Conservation (phyloP, 2,329 filamentous ascomycete species). For the Hymenoscyphus fraxineus region DNA sequence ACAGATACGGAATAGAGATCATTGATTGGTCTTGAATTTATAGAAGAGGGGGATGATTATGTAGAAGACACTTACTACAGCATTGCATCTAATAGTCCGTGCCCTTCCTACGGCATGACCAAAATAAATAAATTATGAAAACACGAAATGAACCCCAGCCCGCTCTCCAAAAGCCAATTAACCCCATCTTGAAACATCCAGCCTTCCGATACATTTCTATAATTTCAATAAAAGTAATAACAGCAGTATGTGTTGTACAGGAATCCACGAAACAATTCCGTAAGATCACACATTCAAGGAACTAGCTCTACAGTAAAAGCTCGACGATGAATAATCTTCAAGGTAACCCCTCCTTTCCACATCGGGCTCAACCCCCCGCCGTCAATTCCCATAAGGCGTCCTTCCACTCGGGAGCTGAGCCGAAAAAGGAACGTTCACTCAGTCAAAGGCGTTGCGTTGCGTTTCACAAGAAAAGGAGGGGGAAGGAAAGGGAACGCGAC, state of each 20-base stretch:
- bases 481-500: neutral
- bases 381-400: conserved; percentile 2
- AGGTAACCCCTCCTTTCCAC: neutral
- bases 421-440: conserved; percentile 9
- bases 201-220: neutral
- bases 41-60: neutral
- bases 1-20: neutral
- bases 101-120: too few species aligned
- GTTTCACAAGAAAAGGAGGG: neutral
- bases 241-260: too few species aligned
- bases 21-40: neutral
- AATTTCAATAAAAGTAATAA: too few species aligned
- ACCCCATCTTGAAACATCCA: neutral
- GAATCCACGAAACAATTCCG: too few species aligned
- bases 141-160: neutral
- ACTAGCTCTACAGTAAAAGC: too few species aligned
- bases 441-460: neutral
- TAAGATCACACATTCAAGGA: too few species aligned
- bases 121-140: too few species aligned
- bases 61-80: too few species aligned
- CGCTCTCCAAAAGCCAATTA: neutral
- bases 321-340: neutral
- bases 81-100: too few species aligned
- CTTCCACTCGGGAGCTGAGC: conserved; percentile 12
- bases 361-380: conserved; percentile 2